Base-by-base conservation (phyloP, 768 basidiomycete genomes). In the Termitomyces sp. region DNA sequence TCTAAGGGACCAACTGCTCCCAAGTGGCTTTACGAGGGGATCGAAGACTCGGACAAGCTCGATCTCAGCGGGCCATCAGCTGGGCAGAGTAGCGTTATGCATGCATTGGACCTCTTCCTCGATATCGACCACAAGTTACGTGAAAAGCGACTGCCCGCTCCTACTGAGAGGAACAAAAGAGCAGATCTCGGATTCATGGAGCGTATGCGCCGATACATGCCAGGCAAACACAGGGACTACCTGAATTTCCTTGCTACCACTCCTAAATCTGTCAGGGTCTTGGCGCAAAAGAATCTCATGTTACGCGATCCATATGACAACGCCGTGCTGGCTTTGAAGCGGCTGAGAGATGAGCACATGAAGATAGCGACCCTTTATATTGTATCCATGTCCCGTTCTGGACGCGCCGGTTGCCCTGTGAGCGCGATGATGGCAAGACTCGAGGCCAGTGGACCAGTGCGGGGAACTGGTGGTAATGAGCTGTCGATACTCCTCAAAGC, bases 191-290 rank as follows among this genome's bases (percentile, higher is more conserved):
- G 86, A 0, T 98, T 98, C 75, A 94, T 98, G 87, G 86, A 89
- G 57, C 82, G 92, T 47, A 97, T 97, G 95, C 76, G 91, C 56
- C 82, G 83, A 21, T 98, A 98, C 73, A 98, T 98, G 96, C 95
- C 96, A 0, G 89, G 89, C 14, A 83, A 82, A 53, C 96, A 98
- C 73, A 86, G 91, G 42, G 84, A 87, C 45, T 98, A 94, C 74
- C 82, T 98, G 54, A 70, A 73, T 23, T 82, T 85, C 63, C 80
- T 98, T 37, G 75, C 82, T 2, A 72, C 76, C 12, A 76, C 79
- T 52, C 80, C 83, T 14, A 85, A 74, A n/a, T 77, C 85, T 21
- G 65, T 92, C 51, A 83, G 90, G 23, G 79, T 83, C 37, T 71
- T 86, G 32, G 89, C 85, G 1, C 77, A 77, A 56, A 68, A 71